phyloP scores from a whole-genome alignment of 345 rosid species.

The Acer campestre region DNA sequence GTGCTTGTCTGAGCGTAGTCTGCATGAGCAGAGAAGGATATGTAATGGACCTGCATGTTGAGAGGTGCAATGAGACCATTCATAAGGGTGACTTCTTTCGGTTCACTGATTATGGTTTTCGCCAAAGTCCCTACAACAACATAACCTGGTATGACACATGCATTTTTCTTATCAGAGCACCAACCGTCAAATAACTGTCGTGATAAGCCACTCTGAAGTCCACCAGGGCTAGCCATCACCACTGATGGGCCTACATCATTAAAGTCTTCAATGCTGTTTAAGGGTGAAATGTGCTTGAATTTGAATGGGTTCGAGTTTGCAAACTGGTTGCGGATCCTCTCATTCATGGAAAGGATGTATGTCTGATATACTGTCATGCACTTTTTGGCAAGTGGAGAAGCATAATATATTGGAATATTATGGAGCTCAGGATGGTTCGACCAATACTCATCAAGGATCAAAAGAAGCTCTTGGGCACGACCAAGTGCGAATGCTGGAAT shows the following conservation, averaged over 20 bases:
- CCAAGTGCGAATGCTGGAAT: conserved; percentile 85
- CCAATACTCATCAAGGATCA: conserved; percentile 95
- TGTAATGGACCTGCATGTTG: conserved; percentile 90
- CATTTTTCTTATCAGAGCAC: conserved; percentile 90
- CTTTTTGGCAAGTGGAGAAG: conserved; percentile 94
- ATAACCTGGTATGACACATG: conserved; percentile 88
- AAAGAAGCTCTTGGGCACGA: conserved; percentile 81
- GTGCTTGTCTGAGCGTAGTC: conserved; percentile 97
- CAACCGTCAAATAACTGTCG: conserved; percentile 90
- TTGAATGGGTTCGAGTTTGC: conserved; percentile 90
- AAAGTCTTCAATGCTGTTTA: conserved; percentile 87
- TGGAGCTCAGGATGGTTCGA: conserved; percentile 84
- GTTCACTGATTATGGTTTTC: conserved; percentile 82
- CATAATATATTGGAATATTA: conserved; percentile 90
- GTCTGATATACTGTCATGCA: conserved; percentile 98
- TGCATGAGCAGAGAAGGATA: conserved; percentile 95
- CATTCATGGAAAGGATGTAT: conserved; percentile 93
- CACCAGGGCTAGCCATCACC: conserved; percentile 94
- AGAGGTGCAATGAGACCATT: conserved; percentile 89
- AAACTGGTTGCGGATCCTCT: conserved; percentile 88
- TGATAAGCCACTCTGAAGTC: conserved; percentile 91
- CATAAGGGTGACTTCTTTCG: conserved; percentile 93
- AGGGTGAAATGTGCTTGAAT: conserved; percentile 81
- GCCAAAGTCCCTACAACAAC: conserved; percentile 86
- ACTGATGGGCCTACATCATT: conserved; percentile 92